Conservation (phyloP, 2,329 filamentous ascomycete species). For the Neonectria coccinea region DNA sequence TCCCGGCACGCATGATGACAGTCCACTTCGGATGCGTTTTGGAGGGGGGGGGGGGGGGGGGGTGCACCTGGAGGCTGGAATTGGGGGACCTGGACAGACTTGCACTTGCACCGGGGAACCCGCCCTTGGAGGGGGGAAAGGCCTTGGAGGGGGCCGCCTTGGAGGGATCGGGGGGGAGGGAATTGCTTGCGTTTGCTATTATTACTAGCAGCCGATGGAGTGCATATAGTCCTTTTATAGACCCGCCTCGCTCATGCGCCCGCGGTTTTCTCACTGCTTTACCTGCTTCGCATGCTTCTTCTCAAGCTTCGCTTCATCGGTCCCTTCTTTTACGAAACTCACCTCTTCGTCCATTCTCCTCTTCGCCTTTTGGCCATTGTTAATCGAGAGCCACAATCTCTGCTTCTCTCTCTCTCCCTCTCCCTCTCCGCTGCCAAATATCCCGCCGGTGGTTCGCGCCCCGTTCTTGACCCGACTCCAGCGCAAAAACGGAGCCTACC, state of each 20-base stretch:
- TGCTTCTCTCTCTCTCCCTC: neutral
- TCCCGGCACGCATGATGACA: conserved; percentile 44
- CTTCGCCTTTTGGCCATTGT: conserved; percentile 3
- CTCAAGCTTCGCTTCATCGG: neutral
- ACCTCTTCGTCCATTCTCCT: neutral
- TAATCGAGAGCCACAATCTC: neutral
- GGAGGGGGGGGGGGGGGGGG: conserved; percentile 4
- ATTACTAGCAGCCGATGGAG: neutral
- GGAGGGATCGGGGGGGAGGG: neutral
- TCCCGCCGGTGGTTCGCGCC: conserved; percentile 17
- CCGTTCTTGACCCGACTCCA: conserved; percentile 15
- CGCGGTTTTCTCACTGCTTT: conserved; percentile 13
- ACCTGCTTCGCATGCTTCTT: neutral
- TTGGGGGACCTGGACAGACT: conserved; percentile 4
- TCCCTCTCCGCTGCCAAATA: neutral
- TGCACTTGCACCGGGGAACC: conserved; percentile 20
- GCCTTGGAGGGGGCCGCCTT: neutral
- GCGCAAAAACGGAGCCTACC: conserved; percentile 21
- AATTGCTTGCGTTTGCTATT: conserved; percentile 5
- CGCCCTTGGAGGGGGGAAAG: conserved; percentile 1
- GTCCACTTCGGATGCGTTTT: conserved; percentile 40
- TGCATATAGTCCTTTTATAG: conserved; percentile 35
- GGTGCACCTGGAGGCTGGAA: conserved; percentile 6
- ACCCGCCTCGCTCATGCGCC: conserved; percentile 44
- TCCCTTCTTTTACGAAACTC: neutral